Conservation (phyloP, 2,329 filamentous ascomycete species). For the Ophiostoma piceae region DNA sequence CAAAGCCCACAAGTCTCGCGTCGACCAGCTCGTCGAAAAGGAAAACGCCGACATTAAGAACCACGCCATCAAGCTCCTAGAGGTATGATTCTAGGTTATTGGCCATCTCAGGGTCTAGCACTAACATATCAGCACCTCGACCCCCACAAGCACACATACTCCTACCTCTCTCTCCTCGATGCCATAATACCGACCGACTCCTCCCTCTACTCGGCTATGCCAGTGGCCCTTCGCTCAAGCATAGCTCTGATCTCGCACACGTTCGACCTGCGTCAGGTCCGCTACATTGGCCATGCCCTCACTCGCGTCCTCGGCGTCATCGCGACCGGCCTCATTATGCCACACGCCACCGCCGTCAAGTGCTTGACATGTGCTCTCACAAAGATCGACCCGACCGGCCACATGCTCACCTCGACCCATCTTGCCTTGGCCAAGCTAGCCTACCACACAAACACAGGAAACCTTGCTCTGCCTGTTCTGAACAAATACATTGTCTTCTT, state of each 20-base stretch:
- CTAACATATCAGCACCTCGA: conserved; percentile 40
- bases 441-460: conserved; percentile 49
- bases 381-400: conserved; percentile 58
- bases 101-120: background rate
- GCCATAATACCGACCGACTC: conserved; percentile 32
- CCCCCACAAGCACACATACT: conserved; percentile 47
- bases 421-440: conserved; percentile 37
- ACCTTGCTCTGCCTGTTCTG: conserved; percentile 55
- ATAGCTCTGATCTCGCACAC: conserved; percentile 42
- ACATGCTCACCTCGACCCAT: conserved; percentile 29
- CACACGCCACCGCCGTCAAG: conserved; percentile 43
- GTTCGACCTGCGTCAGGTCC: conserved; percentile 49
- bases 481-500: conserved; percentile 63
- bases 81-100: conserved; percentile 32
- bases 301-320: conserved; percentile 42
- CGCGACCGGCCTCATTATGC: conserved; percentile 38
- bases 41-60: conserved; percentile 32
- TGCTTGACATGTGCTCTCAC: conserved; percentile 51
- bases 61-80: conserved; percentile 39
- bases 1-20: conserved; percentile 36
- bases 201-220: conserved; percentile 31
- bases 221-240: conserved; percentile 39
- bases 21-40: conserved; percentile 37
- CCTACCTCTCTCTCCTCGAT: conserved; percentile 47
- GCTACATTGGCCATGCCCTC: conserved; percentile 45